Base-by-base conservation (phyloP, 306 rosid species). In the Rosa lucieae region DNA sequence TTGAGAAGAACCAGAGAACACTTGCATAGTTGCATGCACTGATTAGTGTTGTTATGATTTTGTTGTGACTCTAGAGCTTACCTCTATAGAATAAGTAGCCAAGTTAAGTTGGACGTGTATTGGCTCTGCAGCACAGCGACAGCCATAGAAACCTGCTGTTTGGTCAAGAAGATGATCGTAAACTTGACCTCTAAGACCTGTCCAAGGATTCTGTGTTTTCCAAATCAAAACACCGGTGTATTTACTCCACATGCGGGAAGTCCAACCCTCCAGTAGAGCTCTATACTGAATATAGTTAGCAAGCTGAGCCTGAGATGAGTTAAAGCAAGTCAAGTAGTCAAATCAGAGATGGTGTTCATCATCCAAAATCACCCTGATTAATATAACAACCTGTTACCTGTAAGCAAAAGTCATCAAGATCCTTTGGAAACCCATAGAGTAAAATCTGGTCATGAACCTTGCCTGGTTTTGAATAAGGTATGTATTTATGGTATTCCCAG, bases 151-250 rank as follows among this genome's bases (percentile, higher is more conserved):
- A 78, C 97, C 98, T 1, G 98, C 97, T 1, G 93, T 94, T 82
- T 92, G 98, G 87, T 94, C 97, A 52, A 89, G 92, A 69, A 94
- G 92, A 83, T 92, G 98, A 77, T 94, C 97, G n/a, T 94, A 92
- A 84, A 94, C 89, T 82, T 94, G 98, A 73, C 98, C 98, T 85
- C 97, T 89, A 56, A 94, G 91, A 82, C 98, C 98, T 26, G 98
- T 88, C 98, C 98, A 94, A 43, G 97, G 98, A 86, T 92, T 92
- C 80, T 91, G 97, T 40, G 98, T 91, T 89, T 94, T 94, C 98
- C 97, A 92, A 83, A 94, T 92, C 79, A 94, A 84, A 70, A 94
- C 91, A 39, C 97, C 98, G 1, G 98, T 94, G 84, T 91, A 93
- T 82, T 94, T 94, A 84, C 81, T 91, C 98, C 98, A 94, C 98